Base-by-base conservation (phyloP, 1,284 basidiomycete species). In the Trichosporon inkin region DNA sequence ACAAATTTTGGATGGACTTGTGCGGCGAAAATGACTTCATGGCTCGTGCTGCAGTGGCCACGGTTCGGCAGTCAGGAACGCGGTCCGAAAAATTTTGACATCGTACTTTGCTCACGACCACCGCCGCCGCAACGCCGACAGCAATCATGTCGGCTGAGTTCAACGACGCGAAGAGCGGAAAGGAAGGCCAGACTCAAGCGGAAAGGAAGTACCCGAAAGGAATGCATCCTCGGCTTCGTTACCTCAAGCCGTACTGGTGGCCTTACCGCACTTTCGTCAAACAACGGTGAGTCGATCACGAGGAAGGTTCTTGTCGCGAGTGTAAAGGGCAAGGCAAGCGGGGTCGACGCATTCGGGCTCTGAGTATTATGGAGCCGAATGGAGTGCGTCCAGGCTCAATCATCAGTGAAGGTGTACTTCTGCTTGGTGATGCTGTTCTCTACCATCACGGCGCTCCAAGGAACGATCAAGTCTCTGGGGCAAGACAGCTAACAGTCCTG, bases 231-330 rank as follows among this genome's bases (percentile, higher is more conserved):
- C 74, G 71, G 41, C 67, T 81, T 58, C 64, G 80, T 17, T 80
- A 80, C 62, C 70, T 74, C 52, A 70, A 72, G 60, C 79, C 80
- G 19, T 81, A 81, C 67, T 80, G 81, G 80, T 80, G 74, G 69
- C 76, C 79, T 13, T 83, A 92, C 76, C 88, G 86, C 19, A 96
- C 92, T 0, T 94, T 89, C 84, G 90, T 92, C 22, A 98, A 98
- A 78, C 73, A 87, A 63, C 83, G 94, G 32, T 97, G 90, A 90
- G 82, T 90, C 16, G 17, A 41, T 5, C n/a, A 3, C 36, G 52
- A 28, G 52, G 19, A 22, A 39, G 47, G 39, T 20, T 24, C n/a
- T 13, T 17, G 8, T 7, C 39, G 17, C 22, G 41, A 16, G 11
- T 24, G 6, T 14, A 1, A 17, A 7, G 34, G 49, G 20, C 5